These are phyloP conservation scores for Populus hybrid DNA, from an alignment of 441 rosid species.

Conservation along the genomic window DNA sequence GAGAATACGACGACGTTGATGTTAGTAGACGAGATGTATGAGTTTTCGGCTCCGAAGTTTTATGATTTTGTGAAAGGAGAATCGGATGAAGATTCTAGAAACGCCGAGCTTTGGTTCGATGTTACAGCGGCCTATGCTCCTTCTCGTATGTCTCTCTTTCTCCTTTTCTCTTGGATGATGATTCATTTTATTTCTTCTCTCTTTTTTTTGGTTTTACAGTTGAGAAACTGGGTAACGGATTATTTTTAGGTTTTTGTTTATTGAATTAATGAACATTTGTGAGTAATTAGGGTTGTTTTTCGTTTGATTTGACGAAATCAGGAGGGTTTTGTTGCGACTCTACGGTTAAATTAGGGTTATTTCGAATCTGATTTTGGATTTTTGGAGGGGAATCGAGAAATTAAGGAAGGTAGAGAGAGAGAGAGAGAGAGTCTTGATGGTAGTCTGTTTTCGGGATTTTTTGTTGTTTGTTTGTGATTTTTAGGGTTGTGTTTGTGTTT, in stretches of 20 bases:
- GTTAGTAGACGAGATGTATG: conserved; percentile 62
- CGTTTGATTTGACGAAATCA: background rate
- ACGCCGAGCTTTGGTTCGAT: conserved; percentile 87
- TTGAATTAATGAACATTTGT: background rate
- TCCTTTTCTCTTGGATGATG: background rate
- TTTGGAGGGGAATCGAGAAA: background rate
- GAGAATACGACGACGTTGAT: conserved; percentile 5
- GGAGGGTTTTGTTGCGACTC: background rate
- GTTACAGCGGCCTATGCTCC: conserved; percentile 76
- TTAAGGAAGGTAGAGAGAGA: background rate
- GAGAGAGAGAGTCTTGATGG: background rate
- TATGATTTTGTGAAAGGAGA: conserved; percentile 70
- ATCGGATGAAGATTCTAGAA: conserved; percentile 56
- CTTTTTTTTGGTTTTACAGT: background rate
- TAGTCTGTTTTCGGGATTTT: background rate
- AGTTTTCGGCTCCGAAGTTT: conserved; percentile 87
- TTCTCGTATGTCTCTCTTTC: conserved; percentile 58
- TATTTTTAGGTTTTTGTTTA: background rate
- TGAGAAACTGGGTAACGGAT: background rate
- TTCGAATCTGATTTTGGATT: background rate
- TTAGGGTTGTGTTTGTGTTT: background rate
- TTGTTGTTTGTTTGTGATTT: background rate
- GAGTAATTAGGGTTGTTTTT: background rate
- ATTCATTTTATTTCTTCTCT: background rate
- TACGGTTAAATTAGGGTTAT: background rate